phyloP scores from a whole-genome alignment of 805 yeast species.

The Candida anglica region DNA sequence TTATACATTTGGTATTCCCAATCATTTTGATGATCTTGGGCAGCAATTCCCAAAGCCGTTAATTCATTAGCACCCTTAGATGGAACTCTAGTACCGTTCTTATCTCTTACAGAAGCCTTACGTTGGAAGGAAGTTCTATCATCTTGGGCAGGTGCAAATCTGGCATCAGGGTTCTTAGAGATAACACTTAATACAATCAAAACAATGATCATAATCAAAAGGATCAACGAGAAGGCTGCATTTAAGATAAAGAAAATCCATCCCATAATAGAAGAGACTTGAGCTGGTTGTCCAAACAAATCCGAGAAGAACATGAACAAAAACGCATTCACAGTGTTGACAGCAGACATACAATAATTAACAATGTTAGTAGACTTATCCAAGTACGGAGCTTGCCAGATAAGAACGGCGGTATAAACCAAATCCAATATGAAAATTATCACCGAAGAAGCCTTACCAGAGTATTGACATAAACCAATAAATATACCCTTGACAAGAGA shows the following conservation, averaged over 20 bases:
- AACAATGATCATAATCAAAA: conserved; percentile 66
- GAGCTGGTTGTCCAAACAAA: conserved; percentile 74
- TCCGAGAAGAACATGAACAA: conserved; percentile 83
- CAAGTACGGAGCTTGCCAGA: conserved; percentile 68
- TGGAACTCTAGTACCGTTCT: conserved; percentile 21
- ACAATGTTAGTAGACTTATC: conserved; percentile 79
- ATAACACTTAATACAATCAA: conserved; percentile 59
- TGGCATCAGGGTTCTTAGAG: conserved; percentile 83
- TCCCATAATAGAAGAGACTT: conserved; percentile 84
- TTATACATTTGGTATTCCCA: conserved; percentile 69
- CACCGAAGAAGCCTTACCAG: conserved; percentile 80
- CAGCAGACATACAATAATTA: conserved; percentile 68
- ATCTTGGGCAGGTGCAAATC: conserved; percentile 85
- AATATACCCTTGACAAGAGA: conserved; percentile 65
- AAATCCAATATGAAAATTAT: conserved; percentile 75
- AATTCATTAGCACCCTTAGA: conserved; percentile 43
- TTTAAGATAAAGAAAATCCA: conserved; percentile 85
- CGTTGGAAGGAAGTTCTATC: conserved; percentile 88
- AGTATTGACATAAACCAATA: conserved; percentile 72
- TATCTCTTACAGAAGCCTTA: conserved; percentile 27
- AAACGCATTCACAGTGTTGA: conserved; percentile 74
- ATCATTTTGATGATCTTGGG: conserved; percentile 70
- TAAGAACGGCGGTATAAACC: conserved; percentile 59
- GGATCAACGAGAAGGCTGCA: conserved; percentile 79
- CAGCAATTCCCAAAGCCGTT: conserved; percentile 75